Evolutionary conservation across 441 rosid species (phyloP).

Genomic region (Brassica hybrid): DNA sequence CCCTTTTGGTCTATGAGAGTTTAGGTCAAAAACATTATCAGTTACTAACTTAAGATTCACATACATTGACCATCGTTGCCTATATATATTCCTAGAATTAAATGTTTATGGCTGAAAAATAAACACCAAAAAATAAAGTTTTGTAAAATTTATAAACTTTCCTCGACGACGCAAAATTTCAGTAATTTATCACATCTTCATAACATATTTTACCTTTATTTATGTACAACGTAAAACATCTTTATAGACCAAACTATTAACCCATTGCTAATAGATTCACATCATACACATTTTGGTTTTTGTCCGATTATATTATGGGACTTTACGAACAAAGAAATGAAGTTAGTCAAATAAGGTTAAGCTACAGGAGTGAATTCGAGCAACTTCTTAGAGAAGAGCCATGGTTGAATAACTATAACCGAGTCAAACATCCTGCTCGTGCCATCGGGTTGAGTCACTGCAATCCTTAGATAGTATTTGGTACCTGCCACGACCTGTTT

Average conservation of each 20-base stretch:
- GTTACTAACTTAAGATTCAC: too few relatives aligned
- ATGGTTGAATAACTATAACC: conserved; percentile 62
- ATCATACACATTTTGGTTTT: neutral
- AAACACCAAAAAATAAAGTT: too few relatives aligned
- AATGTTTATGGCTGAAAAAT: too few relatives aligned
- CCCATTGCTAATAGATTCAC: conserved; percentile 33
- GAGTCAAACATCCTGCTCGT: conserved; percentile 53
- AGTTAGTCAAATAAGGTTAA: conserved; percentile 26
- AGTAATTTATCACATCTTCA: neutral
- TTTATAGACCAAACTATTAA: conserved; percentile 25
- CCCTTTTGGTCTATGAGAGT: neutral
- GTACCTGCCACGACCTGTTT: conserved; percentile 74
- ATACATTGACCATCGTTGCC: too few relatives aligned
- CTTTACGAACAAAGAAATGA: neutral
- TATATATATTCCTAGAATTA: too few relatives aligned
- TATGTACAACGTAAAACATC: conserved; percentile 30
- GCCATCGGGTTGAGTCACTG: conserved; percentile 43
- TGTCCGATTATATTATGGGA: neutral
- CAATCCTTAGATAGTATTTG: conserved; percentile 65
- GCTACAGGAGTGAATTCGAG: conserved; percentile 53
- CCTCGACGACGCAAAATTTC: neutral
- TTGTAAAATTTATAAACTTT: too few relatives aligned
- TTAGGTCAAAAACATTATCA: too few relatives aligned
- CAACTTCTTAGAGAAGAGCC: conserved; percentile 60
- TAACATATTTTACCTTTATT: conserved; percentile 28